Conservation (phyloP, 192 early-diverging fungal genomes). For the Linnemannia zychae region DNA sequence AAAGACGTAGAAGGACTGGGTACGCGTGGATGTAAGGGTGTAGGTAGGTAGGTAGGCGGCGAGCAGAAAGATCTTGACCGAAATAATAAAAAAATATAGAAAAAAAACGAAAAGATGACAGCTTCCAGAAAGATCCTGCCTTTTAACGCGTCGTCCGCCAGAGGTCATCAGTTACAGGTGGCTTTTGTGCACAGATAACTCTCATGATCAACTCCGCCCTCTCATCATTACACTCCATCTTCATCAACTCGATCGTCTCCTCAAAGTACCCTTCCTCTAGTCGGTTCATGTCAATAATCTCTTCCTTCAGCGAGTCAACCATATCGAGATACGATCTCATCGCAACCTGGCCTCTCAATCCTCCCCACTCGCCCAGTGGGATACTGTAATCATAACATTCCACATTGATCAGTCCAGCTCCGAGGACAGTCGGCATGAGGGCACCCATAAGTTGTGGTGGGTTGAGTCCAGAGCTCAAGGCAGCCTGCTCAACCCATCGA, state of each 20-base stretch:
- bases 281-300: slow-evolving; percentile 51
- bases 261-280: slow-evolving; percentile 50
- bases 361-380: slow-evolving; percentile 51
- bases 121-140: neutral
- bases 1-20: too few species aligned
- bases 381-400: slow-evolving; percentile 54
- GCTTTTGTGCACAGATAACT: slow-evolving; percentile 54
- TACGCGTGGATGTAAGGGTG: too few species aligned
- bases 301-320: slow-evolving; percentile 45
- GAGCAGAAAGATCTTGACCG: too few species aligned
- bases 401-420: slow-evolving; percentile 54
- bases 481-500: slow-evolving; percentile 52
- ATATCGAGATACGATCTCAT: slow-evolving; percentile 51
- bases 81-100: too few species aligned
- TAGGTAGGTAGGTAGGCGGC: too few species aligned
- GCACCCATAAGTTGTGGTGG: slow-evolving; percentile 50
- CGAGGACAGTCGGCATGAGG: slow-evolving; percentile 50
- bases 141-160: slow-evolving; percentile 25
- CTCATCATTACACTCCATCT: slow-evolving; percentile 39
- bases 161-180: slow-evolving; percentile 49
- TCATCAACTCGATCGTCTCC: slow-evolving; percentile 45
- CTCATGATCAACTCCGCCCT: slow-evolving; percentile 46
- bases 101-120: neutral
- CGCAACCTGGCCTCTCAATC: slow-evolving; percentile 37
- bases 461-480: slow-evolving; percentile 44